Evolutionary conservation across 2,329 filamentous ascomycete species (phyloP).

Genomic region (Lecanoromycetidae sp.): DNA sequence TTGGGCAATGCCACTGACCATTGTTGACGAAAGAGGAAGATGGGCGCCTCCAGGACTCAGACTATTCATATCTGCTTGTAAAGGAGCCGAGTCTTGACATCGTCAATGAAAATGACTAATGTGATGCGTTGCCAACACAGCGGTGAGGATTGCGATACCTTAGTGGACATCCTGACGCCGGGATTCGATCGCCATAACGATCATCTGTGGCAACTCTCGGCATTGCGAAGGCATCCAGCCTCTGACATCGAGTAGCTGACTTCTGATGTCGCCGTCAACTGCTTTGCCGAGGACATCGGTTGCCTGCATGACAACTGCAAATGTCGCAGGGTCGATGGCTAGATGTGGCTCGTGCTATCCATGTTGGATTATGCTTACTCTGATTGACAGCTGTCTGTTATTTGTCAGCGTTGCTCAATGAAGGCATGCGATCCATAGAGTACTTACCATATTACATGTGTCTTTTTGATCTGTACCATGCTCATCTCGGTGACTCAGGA

Average conservation of each 20-base stretch:
- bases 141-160: not conserved
- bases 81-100: not conserved
- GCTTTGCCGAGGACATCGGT: too few species aligned
- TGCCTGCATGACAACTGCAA: too few species aligned
- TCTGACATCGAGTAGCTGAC: too few species aligned
- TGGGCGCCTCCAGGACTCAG: too few species aligned
- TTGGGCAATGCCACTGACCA: not conserved
- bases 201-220: not conserved
- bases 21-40: not conserved
- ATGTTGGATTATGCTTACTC: too few species aligned
- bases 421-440: not conserved
- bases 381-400: not conserved
- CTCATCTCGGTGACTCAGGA: slow-evolving; percentile 11
- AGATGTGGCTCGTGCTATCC: too few species aligned
- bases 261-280: too few species aligned
- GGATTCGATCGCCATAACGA: not conserved
- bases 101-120: not conserved
- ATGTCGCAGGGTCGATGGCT: too few species aligned
- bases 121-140: slow-evolving; percentile 1
- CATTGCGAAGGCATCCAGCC: too few species aligned
- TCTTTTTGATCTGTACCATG: not conserved
- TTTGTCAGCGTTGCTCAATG: not conserved
- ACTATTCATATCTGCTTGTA: not conserved
- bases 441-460: not conserved
- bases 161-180: not conserved